These are phyloP conservation scores for Pestalotiopsis sp. DNA, from an alignment of 2,329 filamentous ascomycete species.

Conservation along the genomic window DNA sequence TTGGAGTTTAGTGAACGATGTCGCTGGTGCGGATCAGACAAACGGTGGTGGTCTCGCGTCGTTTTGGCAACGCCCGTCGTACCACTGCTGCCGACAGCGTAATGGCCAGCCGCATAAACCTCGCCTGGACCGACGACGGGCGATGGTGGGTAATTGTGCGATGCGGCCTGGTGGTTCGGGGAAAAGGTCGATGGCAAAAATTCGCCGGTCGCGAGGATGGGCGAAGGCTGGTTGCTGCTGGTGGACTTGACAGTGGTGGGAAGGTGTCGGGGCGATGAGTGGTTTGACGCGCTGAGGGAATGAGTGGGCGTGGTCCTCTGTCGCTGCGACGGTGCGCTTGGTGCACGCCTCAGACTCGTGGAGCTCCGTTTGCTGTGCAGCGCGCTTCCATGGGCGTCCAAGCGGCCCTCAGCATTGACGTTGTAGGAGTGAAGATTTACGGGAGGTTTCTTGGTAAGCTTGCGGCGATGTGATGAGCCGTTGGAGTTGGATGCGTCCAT, in stretches of 20 bases:
- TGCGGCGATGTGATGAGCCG: conserved; percentile 55
- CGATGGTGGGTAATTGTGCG: conserved; percentile 22
- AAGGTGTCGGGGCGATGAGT: conserved; percentile 48
- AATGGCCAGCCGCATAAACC: conserved; percentile 22
- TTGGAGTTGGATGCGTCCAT: conserved; percentile 24
- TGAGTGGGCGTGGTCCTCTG: conserved; percentile 19
- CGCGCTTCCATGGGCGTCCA: conserved; percentile 43
- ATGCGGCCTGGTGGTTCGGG: conserved; percentile 25
- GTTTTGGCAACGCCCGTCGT: conserved; percentile 13
- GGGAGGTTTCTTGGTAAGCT: conserved; percentile 65
- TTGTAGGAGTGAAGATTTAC: conserved; percentile 47
- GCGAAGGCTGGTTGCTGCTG: conserved; percentile 41
- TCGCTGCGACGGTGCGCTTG: conserved; percentile 56
- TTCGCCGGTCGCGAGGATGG: conserved; percentile 47
- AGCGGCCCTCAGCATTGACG: conserved; percentile 48
- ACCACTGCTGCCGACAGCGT: conserved; percentile 15
- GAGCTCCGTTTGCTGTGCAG: conserved; percentile 67
- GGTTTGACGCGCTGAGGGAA: conserved; percentile 44
- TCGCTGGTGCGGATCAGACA: conserved; percentile 34
- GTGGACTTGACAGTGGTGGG: conserved; percentile 32
- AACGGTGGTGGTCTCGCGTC: conserved; percentile 26
- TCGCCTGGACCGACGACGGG: conserved; percentile 24
- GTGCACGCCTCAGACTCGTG: conserved; percentile 62
- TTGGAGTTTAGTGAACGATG: conserved; percentile 43
- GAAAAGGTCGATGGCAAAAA: conserved; percentile 44